These are phyloP conservation scores for Saururus chinensis DNA, from an alignment of 164 flowering plant genomes.

Conservation along the genomic window DNA sequence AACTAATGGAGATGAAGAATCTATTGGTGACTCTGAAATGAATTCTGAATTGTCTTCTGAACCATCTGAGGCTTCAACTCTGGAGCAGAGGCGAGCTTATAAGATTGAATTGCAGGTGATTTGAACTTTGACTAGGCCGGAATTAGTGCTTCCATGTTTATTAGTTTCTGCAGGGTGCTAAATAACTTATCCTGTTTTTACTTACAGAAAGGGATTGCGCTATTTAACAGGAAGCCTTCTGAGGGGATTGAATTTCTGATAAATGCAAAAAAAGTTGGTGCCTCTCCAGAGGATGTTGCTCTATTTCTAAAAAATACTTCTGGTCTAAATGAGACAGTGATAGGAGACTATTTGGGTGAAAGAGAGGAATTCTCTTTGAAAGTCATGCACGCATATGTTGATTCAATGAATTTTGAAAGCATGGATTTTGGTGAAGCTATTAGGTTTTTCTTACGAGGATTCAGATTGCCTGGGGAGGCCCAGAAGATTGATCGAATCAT, in stretches of 20 bases:
- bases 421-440: slow-evolving; percentile 94
- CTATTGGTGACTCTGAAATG: slow-evolving; percentile 50
- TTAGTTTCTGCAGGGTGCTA: background rate
- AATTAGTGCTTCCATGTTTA: background rate
- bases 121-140: background rate
- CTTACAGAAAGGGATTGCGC: slow-evolving; percentile 88
- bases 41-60: slow-evolving; percentile 64
- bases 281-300: slow-evolving; percentile 84
- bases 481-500: slow-evolving; percentile 98
- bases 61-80: slow-evolving; percentile 66
- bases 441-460: slow-evolving; percentile 85
- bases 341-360: slow-evolving; percentile 98
- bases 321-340: slow-evolving; percentile 73
- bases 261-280: slow-evolving; percentile 62
- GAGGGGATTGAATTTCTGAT: slow-evolving; percentile 93
- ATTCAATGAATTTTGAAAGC: slow-evolving; percentile 71
- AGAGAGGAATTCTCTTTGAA: slow-evolving; percentile 84
- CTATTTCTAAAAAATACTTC: slow-evolving; percentile 58
- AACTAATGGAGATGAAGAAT: slow-evolving; percentile 57
- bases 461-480: slow-evolving; percentile 98
- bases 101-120: slow-evolving; percentile 86
- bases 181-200: background rate
- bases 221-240: slow-evolving; percentile 91
- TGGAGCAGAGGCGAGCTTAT: slow-evolving; percentile 92
- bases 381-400: slow-evolving; percentile 99